Conservation (phyloP, 257 asterid genomes). For the Solanum chilense region DNA sequence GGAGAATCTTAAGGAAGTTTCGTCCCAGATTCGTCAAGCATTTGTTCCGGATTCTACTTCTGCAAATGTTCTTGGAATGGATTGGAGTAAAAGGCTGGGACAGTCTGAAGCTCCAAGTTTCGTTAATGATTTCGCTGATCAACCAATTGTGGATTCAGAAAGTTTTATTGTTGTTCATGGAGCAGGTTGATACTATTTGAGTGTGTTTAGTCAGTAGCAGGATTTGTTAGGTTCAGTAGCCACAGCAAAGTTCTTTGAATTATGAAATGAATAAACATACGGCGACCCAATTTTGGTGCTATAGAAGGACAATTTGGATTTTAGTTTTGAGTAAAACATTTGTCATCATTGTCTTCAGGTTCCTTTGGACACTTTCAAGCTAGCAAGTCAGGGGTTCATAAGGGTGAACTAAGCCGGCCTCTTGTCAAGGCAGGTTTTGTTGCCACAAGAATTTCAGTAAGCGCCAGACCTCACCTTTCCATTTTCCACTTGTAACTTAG, state of each 20-base stretch:
- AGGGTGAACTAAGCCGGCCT: slow-evolving; percentile 62
- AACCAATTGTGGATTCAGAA: slow-evolving; percentile 27
- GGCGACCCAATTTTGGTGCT: not conserved
- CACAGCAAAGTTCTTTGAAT: not conserved
- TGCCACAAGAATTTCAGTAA: slow-evolving; percentile 93
- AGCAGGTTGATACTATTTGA: slow-evolving; percentile 54
- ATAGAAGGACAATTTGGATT: not conserved
- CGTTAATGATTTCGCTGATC: slow-evolving; percentile 27
- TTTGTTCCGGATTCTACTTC: slow-evolving; percentile 41
- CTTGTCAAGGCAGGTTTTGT: slow-evolving; percentile 94
- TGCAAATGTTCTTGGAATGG: slow-evolving; percentile 46
- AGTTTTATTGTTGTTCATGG: slow-evolving; percentile 80
- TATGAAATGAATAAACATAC: not conserved
- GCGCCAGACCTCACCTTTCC: not conserved
- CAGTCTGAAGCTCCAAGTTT: slow-evolving; percentile 27
- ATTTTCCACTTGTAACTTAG: not conserved
- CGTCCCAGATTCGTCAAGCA: slow-evolving; percentile 68
- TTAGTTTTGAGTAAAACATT: not conserved
- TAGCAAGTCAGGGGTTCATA: slow-evolving; percentile 87
- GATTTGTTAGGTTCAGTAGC: not conserved
- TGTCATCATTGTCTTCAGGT: slow-evolving; percentile 30
- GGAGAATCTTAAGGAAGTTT: slow-evolving; percentile 46
- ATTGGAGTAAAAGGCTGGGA: slow-evolving; percentile 89
- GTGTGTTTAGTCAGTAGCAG: not conserved
- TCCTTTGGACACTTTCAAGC: slow-evolving; percentile 99